phyloP scores from a whole-genome alignment of 1,139 yeast genomes.

The Saccharomyces hybrid region DNA sequence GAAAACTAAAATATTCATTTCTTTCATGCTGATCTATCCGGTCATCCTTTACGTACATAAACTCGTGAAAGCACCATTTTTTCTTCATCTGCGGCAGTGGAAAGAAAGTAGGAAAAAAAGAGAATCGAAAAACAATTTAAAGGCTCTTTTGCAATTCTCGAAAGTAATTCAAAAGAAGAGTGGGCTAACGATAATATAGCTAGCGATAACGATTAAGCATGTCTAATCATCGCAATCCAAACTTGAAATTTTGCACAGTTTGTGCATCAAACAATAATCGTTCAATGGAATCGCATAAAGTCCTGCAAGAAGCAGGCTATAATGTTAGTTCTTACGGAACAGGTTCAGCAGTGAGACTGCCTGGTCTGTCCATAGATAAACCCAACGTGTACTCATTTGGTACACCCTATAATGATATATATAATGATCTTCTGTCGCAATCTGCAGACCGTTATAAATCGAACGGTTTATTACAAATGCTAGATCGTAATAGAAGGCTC shows the following conservation, averaged over 20 bases:
- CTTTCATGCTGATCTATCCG: not conserved
- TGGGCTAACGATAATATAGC: not conserved
- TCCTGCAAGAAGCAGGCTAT: slow-evolving; percentile 80
- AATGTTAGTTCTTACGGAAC: slow-evolving; percentile 89
- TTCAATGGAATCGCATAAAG: slow-evolving; percentile 96
- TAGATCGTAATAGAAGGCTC: slow-evolving; percentile 78
- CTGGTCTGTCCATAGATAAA: slow-evolving; percentile 85
- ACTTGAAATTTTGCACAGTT: slow-evolving; percentile 77
- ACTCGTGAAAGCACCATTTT: no score
- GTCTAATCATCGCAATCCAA: slow-evolving; percentile 9
- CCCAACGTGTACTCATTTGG: slow-evolving; percentile 94
- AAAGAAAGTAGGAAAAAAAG: not conserved
- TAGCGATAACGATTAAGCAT: not conserved
- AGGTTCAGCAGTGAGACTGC: slow-evolving; percentile 90
- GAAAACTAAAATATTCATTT: not conserved
- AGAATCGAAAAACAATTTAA: not conserved
- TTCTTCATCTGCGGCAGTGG: not conserved
- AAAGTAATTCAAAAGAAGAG: not conserved
- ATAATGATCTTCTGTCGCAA: slow-evolving; percentile 66
- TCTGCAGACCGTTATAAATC: slow-evolving; percentile 70
- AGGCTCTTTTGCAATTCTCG: no score
- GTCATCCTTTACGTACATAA: not conserved
- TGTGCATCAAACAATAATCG: slow-evolving; percentile 95
- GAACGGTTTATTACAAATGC: slow-evolving; percentile 86
- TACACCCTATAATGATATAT: slow-evolving; percentile 85